Base-by-base conservation (phyloP, 306 rosid species). In the Sechiopsis laciniata region DNA sequence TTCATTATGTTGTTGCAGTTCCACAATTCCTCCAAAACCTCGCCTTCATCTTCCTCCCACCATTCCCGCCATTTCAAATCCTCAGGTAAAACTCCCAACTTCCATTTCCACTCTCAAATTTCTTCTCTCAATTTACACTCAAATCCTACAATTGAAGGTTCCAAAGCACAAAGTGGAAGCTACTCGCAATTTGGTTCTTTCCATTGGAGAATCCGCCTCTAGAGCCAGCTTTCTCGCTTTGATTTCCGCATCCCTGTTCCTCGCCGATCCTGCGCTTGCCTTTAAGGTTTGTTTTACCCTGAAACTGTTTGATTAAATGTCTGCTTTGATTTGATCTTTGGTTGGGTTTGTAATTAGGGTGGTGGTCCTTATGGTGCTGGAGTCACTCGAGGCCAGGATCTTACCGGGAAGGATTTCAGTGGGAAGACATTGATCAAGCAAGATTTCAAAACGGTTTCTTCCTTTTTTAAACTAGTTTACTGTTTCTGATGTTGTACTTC, bases 331-430 rank as follows among this genome's bases (percentile, higher is more conserved):
- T 26, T 59, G 42, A 59, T 59, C 42, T 5, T 45, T 66, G 17
- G 37, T 71, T 71, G 68, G 51, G 15, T 50, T 78, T 32, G 72
- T 11, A 12, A 48, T 68, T 22, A 69, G 98, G 97, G 98, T 48
- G 97, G 97, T 81, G 95, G 95, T 3, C 98, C 98, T 51, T 90
- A 90, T 40, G 98, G 98, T 35, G 81, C 86, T 40, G 97, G 81
- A 74, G 97, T 94, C 68, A 90, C 98, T 16, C 81, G 99, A 56
- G 99, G 99, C 9, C 97, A 94, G 84, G 98, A 93, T 85, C 96
- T 93, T 54, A 57, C 78, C 29, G 97, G 97, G 21, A 88, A 80
- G 85, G 97, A 89, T 82, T 93, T 93, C 52, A 90, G 98, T 76
- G 97, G 97, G 80, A 87, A 82, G 87, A 85, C 90, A 29, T 81